Percentiles rank a stretch among this genome's conserved stretches.
These are phyloP conservation scores for Fibroporia radiculosa DNA, from an alignment of 768 basidiomycete species.

Conservation along the genomic window DNA sequence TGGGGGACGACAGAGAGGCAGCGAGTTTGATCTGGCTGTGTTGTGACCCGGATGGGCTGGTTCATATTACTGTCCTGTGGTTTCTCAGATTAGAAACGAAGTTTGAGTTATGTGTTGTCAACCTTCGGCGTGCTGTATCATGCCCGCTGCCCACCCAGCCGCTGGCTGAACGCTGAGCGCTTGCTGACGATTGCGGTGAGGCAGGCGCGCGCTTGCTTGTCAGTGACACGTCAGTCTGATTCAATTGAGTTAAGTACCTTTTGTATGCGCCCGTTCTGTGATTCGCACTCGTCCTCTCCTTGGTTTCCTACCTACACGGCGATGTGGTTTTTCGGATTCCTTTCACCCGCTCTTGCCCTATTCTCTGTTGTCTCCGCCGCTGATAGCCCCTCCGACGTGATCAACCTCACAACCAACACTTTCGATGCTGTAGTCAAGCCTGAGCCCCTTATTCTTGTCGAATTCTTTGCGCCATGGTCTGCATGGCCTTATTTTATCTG, in stretches of 20 bases:
- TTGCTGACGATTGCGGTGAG: too few relatives aligned
- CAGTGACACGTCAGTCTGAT: constrained; percentile 39
- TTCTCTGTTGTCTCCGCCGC: constrained; percentile 47
- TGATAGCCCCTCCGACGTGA: constrained; percentile 67
- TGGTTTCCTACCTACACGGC: constrained; percentile 6
- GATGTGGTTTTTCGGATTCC: constrained; percentile 57
- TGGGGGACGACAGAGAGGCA: constrained; percentile 62
- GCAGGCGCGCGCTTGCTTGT: too few relatives aligned
- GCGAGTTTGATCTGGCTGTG: constrained; percentile 52
- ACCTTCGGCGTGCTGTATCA: too few relatives aligned
- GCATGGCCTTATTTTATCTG: neutral
- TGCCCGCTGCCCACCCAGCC: too few relatives aligned
- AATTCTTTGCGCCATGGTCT: constrained; percentile 94
- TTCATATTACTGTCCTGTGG: too few relatives aligned
- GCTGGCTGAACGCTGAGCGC: too few relatives aligned
- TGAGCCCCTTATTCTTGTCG: constrained; percentile 78
- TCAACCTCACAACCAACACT: constrained; percentile 60
- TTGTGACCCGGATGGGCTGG: too few relatives aligned
- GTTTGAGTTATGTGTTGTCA: too few relatives aligned
- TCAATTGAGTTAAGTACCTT: neutral
- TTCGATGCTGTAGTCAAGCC: constrained; percentile 60
- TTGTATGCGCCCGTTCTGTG: neutral
- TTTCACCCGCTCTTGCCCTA: constrained; percentile 45
- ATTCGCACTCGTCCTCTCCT: constrained; percentile 4
- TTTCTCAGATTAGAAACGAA: too few relatives aligned